Evolutionary conservation across 371 early-diverging fungal genomes (phyloP).

Genomic region (Mortierella sp.): DNA sequence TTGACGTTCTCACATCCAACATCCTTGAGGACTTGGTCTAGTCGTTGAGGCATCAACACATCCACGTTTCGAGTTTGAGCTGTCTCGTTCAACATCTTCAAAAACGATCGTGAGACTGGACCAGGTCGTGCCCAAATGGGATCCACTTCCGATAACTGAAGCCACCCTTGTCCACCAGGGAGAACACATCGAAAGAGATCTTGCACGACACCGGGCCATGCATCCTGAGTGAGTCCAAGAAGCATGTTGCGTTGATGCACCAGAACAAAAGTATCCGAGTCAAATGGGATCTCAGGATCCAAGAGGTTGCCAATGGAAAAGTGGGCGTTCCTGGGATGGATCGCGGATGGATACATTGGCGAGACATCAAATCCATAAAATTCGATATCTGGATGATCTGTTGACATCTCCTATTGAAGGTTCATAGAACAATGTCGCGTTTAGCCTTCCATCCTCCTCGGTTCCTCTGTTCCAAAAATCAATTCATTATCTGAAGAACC

Average conservation of each 20-base stretch:
- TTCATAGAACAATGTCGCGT: no score
- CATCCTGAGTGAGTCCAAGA: conserved; percentile 43
- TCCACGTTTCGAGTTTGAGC: conserved; percentile 48
- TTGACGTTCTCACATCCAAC: conserved; percentile 48
- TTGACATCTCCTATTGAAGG: conserved; percentile 48
- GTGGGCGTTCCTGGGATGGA: conserved; percentile 64
- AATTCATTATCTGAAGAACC: no score
- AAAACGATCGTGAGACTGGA: conserved; percentile 51
- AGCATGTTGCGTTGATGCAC: conserved; percentile 59
- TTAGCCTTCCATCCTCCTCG: no score
- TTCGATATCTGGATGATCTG: conserved; percentile 40
- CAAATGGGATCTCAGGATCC: conserved; percentile 59
- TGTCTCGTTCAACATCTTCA: conserved; percentile 46
- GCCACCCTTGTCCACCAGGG: conserved; percentile 39
- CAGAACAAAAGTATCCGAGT: conserved; percentile 57
- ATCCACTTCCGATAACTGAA: conserved; percentile 60
- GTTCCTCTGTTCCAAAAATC: no score
- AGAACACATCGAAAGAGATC: conserved; percentile 42
- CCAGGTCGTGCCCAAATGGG: conserved; percentile 62
- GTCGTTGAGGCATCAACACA: conserved; percentile 30
- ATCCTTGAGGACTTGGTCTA: conserved; percentile 39
- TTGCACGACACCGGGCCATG: conserved; percentile 48
- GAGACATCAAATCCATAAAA: conserved; percentile 65
- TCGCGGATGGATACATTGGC: conserved; percentile 64
- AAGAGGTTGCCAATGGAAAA: conserved; percentile 61